A percentile compares a stretch with the other conserved stretches of the same genome.
Evolutionary conservation across 2,329 filamentous ascomycete species (phyloP).

Genomic region (Penicillium sp.): DNA sequence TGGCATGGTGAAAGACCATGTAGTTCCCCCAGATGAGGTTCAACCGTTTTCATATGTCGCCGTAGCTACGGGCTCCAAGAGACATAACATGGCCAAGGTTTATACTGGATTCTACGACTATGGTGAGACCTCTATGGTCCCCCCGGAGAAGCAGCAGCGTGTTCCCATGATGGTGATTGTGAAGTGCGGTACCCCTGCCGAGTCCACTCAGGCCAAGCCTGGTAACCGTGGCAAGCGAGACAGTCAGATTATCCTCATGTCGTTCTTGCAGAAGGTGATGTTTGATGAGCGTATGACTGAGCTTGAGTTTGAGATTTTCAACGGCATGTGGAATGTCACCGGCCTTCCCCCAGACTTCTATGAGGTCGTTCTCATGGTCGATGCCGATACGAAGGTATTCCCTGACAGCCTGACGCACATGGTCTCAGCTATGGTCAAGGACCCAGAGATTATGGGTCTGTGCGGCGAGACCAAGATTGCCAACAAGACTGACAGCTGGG

Average conservation of each 20-base stretch:
- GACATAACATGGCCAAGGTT: conserved; percentile 99
- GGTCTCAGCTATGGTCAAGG: conserved; percentile 98
- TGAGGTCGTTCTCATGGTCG: conserved; percentile 97
- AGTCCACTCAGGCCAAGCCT: conserved; percentile 77
- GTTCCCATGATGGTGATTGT: conserved; percentile 97
- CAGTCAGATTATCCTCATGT: conserved; percentile 99
- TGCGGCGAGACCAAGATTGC: conserved; percentile 99
- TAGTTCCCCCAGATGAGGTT: conserved; percentile 76
- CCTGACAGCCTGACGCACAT: conserved; percentile 98
- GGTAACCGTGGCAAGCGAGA: conserved; percentile 98
- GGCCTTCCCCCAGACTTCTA: conserved; percentile 98
- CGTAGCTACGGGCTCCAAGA: conserved; percentile 90
- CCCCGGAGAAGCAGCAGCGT: conserved; percentile 84
- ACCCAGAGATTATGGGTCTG: conserved; percentile 98
- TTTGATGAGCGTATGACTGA: conserved; percentile 99
- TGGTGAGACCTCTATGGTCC: conserved; percentile 74
- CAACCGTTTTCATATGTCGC: conserved; percentile 93
- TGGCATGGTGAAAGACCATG: conserved; percentile 91
- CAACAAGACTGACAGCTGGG: conserved; percentile 93
- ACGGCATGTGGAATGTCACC: conserved; percentile 96
- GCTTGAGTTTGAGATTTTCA: conserved; percentile 99
- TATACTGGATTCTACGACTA: conserved; percentile 99
- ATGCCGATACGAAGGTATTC: conserved; percentile 98
- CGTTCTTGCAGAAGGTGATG: conserved; percentile 99
- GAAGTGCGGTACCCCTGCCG: conserved; percentile 91